Evolutionary conservation across 2,329 filamentous ascomycete genomes (phyloP).

Genomic region (Orbilia blumenaviensis): DNA sequence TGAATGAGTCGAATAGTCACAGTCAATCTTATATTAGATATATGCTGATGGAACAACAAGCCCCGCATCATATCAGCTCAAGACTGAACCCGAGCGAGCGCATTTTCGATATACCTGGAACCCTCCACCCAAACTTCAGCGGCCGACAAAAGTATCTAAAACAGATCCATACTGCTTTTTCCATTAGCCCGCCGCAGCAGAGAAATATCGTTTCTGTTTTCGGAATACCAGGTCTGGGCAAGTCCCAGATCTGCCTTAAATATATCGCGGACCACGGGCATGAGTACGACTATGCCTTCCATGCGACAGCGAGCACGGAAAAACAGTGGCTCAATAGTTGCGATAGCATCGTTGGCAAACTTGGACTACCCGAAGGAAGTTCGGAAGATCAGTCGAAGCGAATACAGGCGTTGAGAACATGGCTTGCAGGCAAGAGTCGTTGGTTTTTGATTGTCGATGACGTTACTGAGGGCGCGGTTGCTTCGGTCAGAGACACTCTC

Average conservation of each 20-base stretch:
- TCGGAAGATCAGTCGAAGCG: background rate
- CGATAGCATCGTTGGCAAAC: background rate
- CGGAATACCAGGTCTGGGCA: background rate
- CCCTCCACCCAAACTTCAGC: background rate
- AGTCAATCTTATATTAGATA: too few species aligned
- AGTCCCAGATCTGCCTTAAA: background rate
- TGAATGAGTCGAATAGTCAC: background rate
- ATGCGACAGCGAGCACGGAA: background rate
- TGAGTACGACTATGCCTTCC: background rate
- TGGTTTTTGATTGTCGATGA: slow-evolving; percentile 8
- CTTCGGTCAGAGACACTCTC: background rate
- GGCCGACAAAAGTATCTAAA: background rate
- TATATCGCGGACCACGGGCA: background rate
- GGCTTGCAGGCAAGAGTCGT: background rate
- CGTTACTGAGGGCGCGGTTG: background rate
- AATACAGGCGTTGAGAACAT: background rate
- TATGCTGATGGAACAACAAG: background rate
- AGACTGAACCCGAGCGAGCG: background rate
- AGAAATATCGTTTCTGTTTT: background rate
- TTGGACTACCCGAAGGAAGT: background rate
- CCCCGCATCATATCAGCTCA: background rate
- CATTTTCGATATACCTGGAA: background rate
- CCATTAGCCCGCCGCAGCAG: background rate
- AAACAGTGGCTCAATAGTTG: background rate
- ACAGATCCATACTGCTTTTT: background rate